Evolutionary conservation across 352 stramenopile species (phyloP).

Genomic region (Phytophthora sojae): DNA sequence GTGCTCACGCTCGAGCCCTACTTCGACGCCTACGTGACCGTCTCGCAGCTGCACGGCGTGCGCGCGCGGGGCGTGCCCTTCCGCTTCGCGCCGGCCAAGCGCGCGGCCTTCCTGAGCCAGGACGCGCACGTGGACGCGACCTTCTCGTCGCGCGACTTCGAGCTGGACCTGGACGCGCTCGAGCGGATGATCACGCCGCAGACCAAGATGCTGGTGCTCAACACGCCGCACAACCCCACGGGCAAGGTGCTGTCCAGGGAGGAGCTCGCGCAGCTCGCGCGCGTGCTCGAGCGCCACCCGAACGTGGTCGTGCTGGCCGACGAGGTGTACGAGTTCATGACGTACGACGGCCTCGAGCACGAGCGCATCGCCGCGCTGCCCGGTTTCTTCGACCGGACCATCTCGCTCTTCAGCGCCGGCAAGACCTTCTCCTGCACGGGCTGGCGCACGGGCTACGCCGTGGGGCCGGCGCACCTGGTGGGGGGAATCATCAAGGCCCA

Average conservation of each 20-base stretch:
- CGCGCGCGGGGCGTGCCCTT: constrained; percentile 79
- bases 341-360: constrained; percentile 80
- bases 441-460: constrained; percentile 91
- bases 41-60: constrained; percentile 85
- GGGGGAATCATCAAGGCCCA: constrained; percentile 80
- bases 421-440: constrained; percentile 96
- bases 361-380: constrained; percentile 82
- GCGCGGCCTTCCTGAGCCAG: constrained; percentile 46
- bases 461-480: constrained; percentile 64
- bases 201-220: constrained; percentile 97
- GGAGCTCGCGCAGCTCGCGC: constrained; percentile 94
- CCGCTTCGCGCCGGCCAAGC: constrained; percentile 57
- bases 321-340: constrained; percentile 99
- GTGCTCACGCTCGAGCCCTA: constrained; percentile 91
- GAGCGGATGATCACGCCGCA: constrained; percentile 87
- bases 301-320: constrained; percentile 95
- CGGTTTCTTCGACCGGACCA: constrained; percentile 87
- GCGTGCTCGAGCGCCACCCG: constrained; percentile 85
- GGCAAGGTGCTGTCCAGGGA: constrained; percentile 96
- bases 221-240: constrained; percentile 99
- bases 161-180: constrained; percentile 89
- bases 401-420: constrained; percentile 93
- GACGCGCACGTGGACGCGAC: constrained; percentile 17
- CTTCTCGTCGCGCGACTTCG: constrained; percentile 81
- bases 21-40: constrained; percentile 91